These are phyloP conservation scores for Daldinia caldariorum DNA, from an alignment of 495 filamentous ascomycete genomes.

Conservation along the genomic window DNA sequence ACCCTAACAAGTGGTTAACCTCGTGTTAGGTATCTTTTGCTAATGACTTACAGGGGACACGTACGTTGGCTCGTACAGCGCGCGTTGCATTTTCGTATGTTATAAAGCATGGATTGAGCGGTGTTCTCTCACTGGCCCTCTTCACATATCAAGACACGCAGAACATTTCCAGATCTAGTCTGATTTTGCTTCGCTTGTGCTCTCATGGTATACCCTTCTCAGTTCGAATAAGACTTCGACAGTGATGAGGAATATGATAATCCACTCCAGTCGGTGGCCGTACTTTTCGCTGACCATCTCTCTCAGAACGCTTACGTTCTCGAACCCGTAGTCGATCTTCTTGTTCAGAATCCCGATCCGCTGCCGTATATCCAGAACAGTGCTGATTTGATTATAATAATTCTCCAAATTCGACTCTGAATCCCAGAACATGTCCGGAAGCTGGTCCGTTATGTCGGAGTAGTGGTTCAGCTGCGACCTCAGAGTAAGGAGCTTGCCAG, in stretches of 20 bases:
- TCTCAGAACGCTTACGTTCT: slow-evolving; percentile 89
- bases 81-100: background rate
- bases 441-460: slow-evolving; percentile 92
- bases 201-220: slow-evolving; percentile 60
- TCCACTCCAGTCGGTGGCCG: slow-evolving; percentile 89
- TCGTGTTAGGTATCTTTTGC: background rate
- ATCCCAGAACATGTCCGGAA: slow-evolving; percentile 98
- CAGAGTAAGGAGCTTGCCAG: slow-evolving; percentile 88
- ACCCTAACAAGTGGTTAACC: background rate
- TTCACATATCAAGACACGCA: background rate
- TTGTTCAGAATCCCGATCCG: slow-evolving; percentile 92
- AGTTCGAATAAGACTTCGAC: slow-evolving; percentile 82
- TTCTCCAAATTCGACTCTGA: slow-evolving; percentile 84
- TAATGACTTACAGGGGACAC: slow-evolving; percentile 1
- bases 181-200: slow-evolving; percentile 12
- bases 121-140: background rate
- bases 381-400: slow-evolving; percentile 93
- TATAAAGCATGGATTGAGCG: slow-evolving; percentile 7
- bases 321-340: slow-evolving; percentile 97
- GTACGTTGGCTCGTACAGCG: background rate
- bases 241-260: slow-evolving; percentile 92
- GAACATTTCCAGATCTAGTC: background rate
- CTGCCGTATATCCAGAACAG: slow-evolving; percentile 89
- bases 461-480: slow-evolving; percentile 96
- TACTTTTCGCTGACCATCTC: slow-evolving; percentile 91